phyloP scores from a whole-genome alignment of 495 filamentous ascomycete genomes.

The Haplographium delicatum region DNA sequence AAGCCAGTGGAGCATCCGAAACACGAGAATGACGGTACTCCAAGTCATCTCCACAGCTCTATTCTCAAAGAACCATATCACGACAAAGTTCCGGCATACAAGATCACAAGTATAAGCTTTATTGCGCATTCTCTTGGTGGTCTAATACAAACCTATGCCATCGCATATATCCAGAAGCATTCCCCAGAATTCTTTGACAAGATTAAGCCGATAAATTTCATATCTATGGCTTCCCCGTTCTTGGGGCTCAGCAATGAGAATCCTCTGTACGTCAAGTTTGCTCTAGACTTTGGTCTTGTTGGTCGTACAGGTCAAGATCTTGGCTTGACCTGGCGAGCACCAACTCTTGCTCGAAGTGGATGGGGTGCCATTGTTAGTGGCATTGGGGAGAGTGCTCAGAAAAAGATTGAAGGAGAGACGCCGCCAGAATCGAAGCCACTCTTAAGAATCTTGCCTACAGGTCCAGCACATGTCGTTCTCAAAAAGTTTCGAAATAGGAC shows the following conservation, averaged over 20 bases:
- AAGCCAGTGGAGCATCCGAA: slow-evolving; percentile 20
- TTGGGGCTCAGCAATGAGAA: slow-evolving; percentile 96
- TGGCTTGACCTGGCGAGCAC: slow-evolving; percentile 88
- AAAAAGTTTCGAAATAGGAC: slow-evolving; percentile 87
- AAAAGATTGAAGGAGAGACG: slow-evolving; percentile 56
- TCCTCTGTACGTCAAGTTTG: slow-evolving; percentile 93
- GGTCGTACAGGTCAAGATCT: slow-evolving; percentile 93
- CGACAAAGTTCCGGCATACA: slow-evolving; percentile 59
- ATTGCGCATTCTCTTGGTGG: slow-evolving; percentile 91
- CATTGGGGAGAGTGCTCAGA: slow-evolving; percentile 58
- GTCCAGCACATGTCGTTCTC: slow-evolving; percentile 83
- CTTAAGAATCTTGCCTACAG: slow-evolving; percentile 83
- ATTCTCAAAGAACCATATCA: slow-evolving; percentile 35
- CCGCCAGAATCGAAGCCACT: slow-evolving; percentile 84
- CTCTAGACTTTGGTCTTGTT: slow-evolving; percentile 91
- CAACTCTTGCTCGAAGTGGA: slow-evolving; percentile 73
- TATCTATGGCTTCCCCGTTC: slow-evolving; percentile 85
- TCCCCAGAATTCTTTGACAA: slow-evolving; percentile 84
- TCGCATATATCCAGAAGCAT: slow-evolving; percentile 96
- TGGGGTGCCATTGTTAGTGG: slow-evolving; percentile 84
- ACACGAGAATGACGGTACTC: slow-evolving; percentile 29
- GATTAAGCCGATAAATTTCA: slow-evolving; percentile 88
- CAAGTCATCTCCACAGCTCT: slow-evolving; percentile 49
- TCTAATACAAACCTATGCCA: slow-evolving; percentile 87
- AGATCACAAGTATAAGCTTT: slow-evolving; percentile 93